A percentile compares a stretch with the other conserved stretches of the same genome.
These are phyloP conservation scores for Colletotrichum kahawae DNA, from an alignment of 2,329 filamentous ascomycete genomes.

Conservation along the genomic window DNA sequence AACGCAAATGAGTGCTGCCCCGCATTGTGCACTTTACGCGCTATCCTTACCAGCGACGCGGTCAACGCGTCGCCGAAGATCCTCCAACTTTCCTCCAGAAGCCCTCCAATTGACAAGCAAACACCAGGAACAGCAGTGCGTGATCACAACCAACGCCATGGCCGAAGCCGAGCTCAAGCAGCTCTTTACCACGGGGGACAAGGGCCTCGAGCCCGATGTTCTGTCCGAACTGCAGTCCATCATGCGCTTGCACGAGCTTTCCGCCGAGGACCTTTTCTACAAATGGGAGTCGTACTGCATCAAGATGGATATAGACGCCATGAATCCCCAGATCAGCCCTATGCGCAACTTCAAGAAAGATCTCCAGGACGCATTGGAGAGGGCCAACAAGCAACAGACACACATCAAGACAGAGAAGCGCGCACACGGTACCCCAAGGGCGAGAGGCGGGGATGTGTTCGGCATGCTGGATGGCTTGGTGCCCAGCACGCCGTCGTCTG, in stretches of 20 bases:
- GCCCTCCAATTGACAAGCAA: neutral
- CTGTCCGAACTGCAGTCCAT: slow-evolving; percentile 84
- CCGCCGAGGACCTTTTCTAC: slow-evolving; percentile 88
- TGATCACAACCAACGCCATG: slow-evolving; percentile 9
- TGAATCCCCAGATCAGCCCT: slow-evolving; percentile 71
- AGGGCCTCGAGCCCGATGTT: slow-evolving; percentile 77
- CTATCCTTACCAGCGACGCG: neutral
- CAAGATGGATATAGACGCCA: slow-evolving; percentile 86
- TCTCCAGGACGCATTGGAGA: slow-evolving; percentile 83
- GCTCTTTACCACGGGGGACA: slow-evolving; percentile 59
- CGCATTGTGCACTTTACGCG: slow-evolving; percentile 15
- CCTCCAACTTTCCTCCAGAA: neutral
- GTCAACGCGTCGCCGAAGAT: neutral
- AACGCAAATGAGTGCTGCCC: too few species aligned
- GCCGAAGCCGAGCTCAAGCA: slow-evolving; percentile 45
- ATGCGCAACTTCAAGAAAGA: slow-evolving; percentile 84
- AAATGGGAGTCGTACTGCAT: slow-evolving; percentile 99
- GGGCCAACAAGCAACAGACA: slow-evolving; percentile 67
- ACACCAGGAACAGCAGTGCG: neutral
- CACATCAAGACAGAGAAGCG: slow-evolving; percentile 70
- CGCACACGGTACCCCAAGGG: slow-evolving; percentile 66
- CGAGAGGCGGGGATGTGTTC: slow-evolving; percentile 74
- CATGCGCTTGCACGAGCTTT: slow-evolving; percentile 80
- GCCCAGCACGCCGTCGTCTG: slow-evolving; percentile 62
- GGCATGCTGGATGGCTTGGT: slow-evolving; percentile 80